Conservation (phyloP, 805 yeast species). For the Candida xyloterini region DNA sequence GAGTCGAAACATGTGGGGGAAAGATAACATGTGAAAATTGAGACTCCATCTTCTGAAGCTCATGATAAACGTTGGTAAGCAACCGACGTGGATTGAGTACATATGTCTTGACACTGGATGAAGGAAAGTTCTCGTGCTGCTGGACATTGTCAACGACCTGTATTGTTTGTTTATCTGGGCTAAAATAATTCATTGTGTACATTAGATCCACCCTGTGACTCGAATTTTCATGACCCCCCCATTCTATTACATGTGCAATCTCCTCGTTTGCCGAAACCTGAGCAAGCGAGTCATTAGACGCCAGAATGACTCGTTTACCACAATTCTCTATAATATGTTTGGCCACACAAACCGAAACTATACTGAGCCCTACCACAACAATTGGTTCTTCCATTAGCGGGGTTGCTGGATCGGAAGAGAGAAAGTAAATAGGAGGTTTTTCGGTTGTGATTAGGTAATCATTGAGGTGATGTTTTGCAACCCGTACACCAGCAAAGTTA, state of each 20-base stretch:
- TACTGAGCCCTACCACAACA: slow-evolving; percentile 14
- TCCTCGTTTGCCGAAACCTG: slow-evolving; percentile 13
- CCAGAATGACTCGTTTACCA: slow-evolving; percentile 9
- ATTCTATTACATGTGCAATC: slow-evolving; percentile 15
- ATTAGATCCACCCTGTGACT: slow-evolving; percentile 10
- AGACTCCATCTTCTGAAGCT: slow-evolving; percentile 1
- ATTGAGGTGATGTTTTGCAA: not conserved
- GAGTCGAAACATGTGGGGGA: slow-evolving; percentile 9
- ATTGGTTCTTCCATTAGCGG: slow-evolving; percentile 5
- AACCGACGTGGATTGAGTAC: slow-evolving; percentile 8
- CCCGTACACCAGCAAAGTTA: slow-evolving; percentile 2
- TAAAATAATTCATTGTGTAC: slow-evolving; percentile 12
- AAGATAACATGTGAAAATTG: slow-evolving; percentile 12
- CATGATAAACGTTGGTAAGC: slow-evolving; percentile 10
- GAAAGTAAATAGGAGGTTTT: not conserved
- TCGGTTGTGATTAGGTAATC: not conserved
- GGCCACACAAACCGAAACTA: slow-evolving; percentile 14
- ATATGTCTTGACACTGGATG: slow-evolving; percentile 1
- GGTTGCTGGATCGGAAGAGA: not conserved
- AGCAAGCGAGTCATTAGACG: slow-evolving; percentile 14
- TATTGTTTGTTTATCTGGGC: slow-evolving; percentile 8
- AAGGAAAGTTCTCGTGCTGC: slow-evolving; percentile 6
- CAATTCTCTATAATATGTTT: slow-evolving; percentile 6
- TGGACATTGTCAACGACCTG: slow-evolving; percentile 11
- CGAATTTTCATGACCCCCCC: slow-evolving; percentile 3